These are phyloP conservation scores for Andalucia godoyi DNA, from an alignment of 78 protist species.

Conservation along the genomic window DNA sequence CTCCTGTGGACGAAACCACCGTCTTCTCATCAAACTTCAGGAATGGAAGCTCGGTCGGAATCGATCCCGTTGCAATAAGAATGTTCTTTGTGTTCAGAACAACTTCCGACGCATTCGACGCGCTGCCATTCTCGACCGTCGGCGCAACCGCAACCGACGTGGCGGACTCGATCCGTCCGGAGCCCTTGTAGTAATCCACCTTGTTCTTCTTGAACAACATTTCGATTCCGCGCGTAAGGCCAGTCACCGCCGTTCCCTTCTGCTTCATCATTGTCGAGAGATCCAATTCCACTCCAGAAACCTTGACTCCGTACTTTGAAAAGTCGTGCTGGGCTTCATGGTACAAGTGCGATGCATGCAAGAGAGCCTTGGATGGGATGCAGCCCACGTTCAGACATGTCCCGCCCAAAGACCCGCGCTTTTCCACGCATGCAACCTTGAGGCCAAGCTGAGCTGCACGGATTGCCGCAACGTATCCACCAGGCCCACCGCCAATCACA, in stretches of 20 bases:
- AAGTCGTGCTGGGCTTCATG: slow-evolving; percentile 57
- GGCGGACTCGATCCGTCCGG: slow-evolving; percentile 46
- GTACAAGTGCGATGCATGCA: slow-evolving; percentile 89
- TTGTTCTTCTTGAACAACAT: slow-evolving; percentile 88
- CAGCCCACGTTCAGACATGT: slow-evolving; percentile 99
- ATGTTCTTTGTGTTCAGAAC: slow-evolving; percentile 72
- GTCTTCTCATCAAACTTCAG: slow-evolving; percentile 63
- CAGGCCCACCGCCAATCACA: slow-evolving; percentile 99
- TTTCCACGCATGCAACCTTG: slow-evolving; percentile 82
- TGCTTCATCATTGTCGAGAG: slow-evolving; percentile 55
- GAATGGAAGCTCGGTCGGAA: slow-evolving; percentile 25
- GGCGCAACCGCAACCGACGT: slow-evolving; percentile 39
- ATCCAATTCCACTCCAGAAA: slow-evolving; percentile 32
- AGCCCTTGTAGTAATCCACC: slow-evolving; percentile 73
- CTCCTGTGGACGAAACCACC: slow-evolving; percentile 93
- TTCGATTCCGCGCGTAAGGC: slow-evolving; percentile 86
- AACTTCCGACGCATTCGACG: too few relatives aligned
- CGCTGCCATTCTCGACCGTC: neutral
- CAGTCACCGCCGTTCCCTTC: slow-evolving; percentile 65
- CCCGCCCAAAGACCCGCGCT: slow-evolving; percentile 88
- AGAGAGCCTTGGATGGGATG: slow-evolving; percentile 98
- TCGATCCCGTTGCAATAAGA: slow-evolving; percentile 94
- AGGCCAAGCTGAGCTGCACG: slow-evolving; percentile 98
- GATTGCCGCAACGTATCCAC: slow-evolving; percentile 99
- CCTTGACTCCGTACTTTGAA: slow-evolving; percentile 49